Evolutionary conservation across 2,329 filamentous ascomycete genomes (phyloP), one percentile per base, ranked within the genome.

Genomic region (Colletotrichum camelliae): DNA sequence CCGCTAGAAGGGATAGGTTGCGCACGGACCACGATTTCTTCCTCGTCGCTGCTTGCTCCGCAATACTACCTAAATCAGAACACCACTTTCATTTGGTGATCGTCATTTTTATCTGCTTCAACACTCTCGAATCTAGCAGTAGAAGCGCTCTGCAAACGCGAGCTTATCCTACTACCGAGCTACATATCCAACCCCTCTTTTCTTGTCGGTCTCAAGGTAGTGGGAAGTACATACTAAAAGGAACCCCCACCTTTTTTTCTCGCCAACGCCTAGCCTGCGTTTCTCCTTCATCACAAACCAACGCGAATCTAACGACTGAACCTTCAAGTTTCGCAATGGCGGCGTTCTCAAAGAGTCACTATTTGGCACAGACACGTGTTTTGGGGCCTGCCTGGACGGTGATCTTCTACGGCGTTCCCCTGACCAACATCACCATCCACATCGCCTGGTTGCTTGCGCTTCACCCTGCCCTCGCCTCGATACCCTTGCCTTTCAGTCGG

Each of bases 381-480:
- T 12, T 74, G 7, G 72, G 69, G 15, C 33, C 24, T 43, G 39
- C 31, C 6, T 75, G 70, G 73, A 65, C 64, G 12, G 58, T 29
- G 35, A 58, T 75, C n/a, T 58, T 39, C 27, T 75, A 75, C 24
- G 70, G 73, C 15, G 64, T 75, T 27, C 70, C 73, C 15, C 27
- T 69, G 21, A 33, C 58, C 35, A 75, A 75, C 27, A 16, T 73
- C 21, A 70, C 48, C 21, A 55, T 75, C 57, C 73, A 75, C 35
- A 43, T 75, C 29, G 73, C 73, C 13, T 75, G 73, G 73, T 65
- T 73, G n/a, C 27, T 73, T 18, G 73, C 57, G n/a, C 73, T 75
- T 18, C 73, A 73, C 31, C 73, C 73, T 13, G 29, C 66, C 2
- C 66, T 75, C 43, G 72, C 73, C n/a, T 68, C 73, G 12, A 16